A percentile compares a stretch with the other conserved stretches of the same genome.
Conservation (phyloP, 495 filamentous ascomycete genomes). For the Penicillium bialowiezense region DNA sequence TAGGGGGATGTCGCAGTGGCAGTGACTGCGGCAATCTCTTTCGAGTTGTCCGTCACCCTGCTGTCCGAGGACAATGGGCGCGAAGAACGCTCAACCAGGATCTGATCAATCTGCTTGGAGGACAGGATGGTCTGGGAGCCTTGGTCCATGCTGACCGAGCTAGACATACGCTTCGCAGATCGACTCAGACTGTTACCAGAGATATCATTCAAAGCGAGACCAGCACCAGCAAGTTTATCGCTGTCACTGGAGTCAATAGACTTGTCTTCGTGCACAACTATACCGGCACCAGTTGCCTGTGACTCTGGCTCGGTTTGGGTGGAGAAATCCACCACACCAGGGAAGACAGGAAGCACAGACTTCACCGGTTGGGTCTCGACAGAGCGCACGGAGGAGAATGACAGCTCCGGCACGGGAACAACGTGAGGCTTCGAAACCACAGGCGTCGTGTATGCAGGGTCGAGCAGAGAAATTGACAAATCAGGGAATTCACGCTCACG, state of each 20-base stretch:
- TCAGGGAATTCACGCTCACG: constrained; percentile 8
- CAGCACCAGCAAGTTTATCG: constrained; percentile 42
- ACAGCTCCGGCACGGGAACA: constrained; percentile 23
- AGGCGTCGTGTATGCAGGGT: constrained; percentile 11
- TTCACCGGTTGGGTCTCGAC: constrained; percentile 40
- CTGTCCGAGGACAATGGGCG: constrained; percentile 30
- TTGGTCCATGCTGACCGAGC: constrained; percentile 58
- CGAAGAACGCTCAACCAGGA: constrained; percentile 49
- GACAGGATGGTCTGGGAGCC: constrained; percentile 73
- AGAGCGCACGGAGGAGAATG: constrained; percentile 36
- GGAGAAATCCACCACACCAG: constrained; percentile 16
- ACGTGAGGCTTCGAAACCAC: constrained; percentile 19
- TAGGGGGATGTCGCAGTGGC: constrained; percentile 22
- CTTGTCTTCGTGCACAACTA: constrained; percentile 55
- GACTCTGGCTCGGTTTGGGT: constrained; percentile 25
- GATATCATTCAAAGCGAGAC: constrained; percentile 39
- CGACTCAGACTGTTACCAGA: constrained; percentile 42
- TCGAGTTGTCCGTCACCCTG: constrained; percentile 28
- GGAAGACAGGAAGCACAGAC: constrained; percentile 16
- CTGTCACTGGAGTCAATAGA: constrained; percentile 42
- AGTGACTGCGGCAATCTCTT: constrained; percentile 22
- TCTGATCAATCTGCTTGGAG: constrained; percentile 65
- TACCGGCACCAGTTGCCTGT: constrained; percentile 15
- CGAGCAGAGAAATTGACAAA: constrained; percentile 11
- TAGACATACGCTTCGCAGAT: constrained; percentile 23